Evolutionary conservation across 169 alveolate species (phyloP).

Genomic region (Plasmodium fragile): DNA sequence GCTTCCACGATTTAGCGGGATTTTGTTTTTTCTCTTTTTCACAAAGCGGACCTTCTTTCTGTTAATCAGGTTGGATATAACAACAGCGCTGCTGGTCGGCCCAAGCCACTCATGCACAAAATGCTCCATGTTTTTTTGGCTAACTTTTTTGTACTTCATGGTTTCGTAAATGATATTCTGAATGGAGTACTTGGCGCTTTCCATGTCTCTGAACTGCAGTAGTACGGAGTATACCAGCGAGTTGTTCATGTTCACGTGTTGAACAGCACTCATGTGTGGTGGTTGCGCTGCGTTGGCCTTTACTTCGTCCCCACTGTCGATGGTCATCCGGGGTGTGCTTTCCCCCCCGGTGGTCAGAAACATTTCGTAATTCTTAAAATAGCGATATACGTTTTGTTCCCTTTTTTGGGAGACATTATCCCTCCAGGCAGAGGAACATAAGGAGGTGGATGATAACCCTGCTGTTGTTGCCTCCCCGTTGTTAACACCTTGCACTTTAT

Average conservation of each 20-base stretch:
- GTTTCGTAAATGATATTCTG: constrained; percentile 67
- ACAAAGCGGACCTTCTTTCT: constrained; percentile 55
- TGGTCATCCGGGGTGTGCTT: not conserved
- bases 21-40: constrained; percentile 33
- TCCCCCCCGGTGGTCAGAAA: constrained; percentile 10
- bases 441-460: not conserved
- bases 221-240: constrained; percentile 24
- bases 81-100: constrained; percentile 66
- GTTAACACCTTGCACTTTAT: not conserved
- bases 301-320: not conserved
- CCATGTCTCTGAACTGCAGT: constrained; percentile 49
- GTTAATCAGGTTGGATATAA: constrained; percentile 47
- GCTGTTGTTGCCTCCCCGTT: not conserved
- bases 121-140: constrained; percentile 18
- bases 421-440: not conserved
- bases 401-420: not conserved
- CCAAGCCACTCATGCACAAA: constrained; percentile 64
- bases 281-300: not conserved
- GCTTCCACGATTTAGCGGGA: not conserved
- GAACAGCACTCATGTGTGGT: not conserved
- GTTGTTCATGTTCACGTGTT: constrained; percentile 26
- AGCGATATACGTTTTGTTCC: not conserved
- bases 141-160: constrained; percentile 38
- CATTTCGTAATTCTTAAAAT: constrained; percentile 27
- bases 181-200: constrained; percentile 51